Base-by-base conservation (phyloP, 805 yeast species). In the Kluyveromyces nonfermentans region DNA sequence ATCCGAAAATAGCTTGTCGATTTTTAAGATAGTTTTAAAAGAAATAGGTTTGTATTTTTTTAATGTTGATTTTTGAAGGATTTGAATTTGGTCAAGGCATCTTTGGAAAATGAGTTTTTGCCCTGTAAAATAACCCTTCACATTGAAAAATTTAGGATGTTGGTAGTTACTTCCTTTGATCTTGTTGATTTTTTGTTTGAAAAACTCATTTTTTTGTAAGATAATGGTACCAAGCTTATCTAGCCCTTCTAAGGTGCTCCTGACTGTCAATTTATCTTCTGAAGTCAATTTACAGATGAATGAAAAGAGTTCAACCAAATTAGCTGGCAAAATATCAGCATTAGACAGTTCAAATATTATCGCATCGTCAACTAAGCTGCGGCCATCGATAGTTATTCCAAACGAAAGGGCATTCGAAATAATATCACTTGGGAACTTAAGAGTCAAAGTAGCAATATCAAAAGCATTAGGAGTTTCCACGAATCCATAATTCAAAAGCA, bases 401-500 rank as follows among this genome's bases (percentile, higher is more conserved):
- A 59, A 53, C 4, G 49, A 44, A 32, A 60, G 55, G 14, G 74
- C 60, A 14, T 57, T 60, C 0, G 57, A 32, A 52, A 58, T 42
- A 43, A 64, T 37, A 20, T 50, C 43, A 2, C 47, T 50, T 16
- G 67, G 68, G 7, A 85, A 64, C 54, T 77, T 77, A 45, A 87
- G 68, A 5, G 82, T 72, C 36, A 88, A 69, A 14, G 78, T 78
- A 1, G 80, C 65, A 4, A 67, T 55, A 49, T 85, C 90, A 31
- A 77, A 77, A 8, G 65, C 64, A 51, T 83, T 84, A 38, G 73
- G 63, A 15, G 71, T 72, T 2, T 79, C 40, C 8, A 78, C 73
- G 62, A 89, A 89, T 0, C 97, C 97, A 59, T 89, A 89, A 0
- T 82, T 88, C 51, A 88, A 64, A 5, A 89, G 61, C 21, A 88